These are phyloP conservation scores for Cladorrhinum sp. DNA, from an alignment of 2,329 filamentous ascomycete species.

Conservation along the genomic window DNA sequence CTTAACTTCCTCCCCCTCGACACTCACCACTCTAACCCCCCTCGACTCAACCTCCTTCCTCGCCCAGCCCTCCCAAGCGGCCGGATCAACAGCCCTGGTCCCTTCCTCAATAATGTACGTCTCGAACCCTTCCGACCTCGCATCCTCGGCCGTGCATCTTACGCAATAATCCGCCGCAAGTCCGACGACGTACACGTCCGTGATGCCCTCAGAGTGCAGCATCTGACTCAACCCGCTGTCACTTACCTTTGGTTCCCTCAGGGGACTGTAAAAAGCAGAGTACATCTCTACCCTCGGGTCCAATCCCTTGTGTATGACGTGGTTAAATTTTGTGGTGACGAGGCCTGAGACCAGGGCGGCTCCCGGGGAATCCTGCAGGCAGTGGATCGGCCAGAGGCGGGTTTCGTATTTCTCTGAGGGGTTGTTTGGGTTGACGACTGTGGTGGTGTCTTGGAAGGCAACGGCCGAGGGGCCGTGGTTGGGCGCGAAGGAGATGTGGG, in stretches of 20 bases:
- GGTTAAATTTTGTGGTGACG: conserved; percentile 57
- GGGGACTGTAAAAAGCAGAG: conserved; percentile 82
- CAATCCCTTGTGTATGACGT: conserved; percentile 74
- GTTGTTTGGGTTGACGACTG: conserved; percentile 65
- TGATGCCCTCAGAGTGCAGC: conserved; percentile 59
- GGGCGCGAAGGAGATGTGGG: conserved; percentile 84
- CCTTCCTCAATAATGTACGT: conserved; percentile 77
- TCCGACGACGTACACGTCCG: conserved; percentile 81
- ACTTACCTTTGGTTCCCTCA: conserved; percentile 56
- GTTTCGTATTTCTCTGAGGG: conserved; percentile 60
- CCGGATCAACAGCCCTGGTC: conserved; percentile 68
- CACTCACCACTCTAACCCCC: conserved; percentile 62
- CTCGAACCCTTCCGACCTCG: conserved; percentile 69
- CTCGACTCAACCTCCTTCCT: conserved; percentile 51
- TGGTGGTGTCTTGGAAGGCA: conserved; percentile 64
- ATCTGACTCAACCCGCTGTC: conserved; percentile 61
- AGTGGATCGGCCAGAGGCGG: conserved; percentile 86
- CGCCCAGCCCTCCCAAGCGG: conserved; percentile 53
- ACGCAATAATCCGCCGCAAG: conserved; percentile 91
- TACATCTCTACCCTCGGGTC: conserved; percentile 84
- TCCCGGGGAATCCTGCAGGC: conserved; percentile 71
- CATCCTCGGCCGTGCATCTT: conserved; percentile 74
- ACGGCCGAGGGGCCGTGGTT: conserved; percentile 63
- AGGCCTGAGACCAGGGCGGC: conserved; percentile 73
- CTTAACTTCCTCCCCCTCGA: conserved; percentile 54